A percentile compares a stretch with the other conserved stretches of the same genome.
phyloP scores from a whole-genome alignment of 2,329 filamentous ascomycete species.

The Pseudogymnoascus destructans region DNA sequence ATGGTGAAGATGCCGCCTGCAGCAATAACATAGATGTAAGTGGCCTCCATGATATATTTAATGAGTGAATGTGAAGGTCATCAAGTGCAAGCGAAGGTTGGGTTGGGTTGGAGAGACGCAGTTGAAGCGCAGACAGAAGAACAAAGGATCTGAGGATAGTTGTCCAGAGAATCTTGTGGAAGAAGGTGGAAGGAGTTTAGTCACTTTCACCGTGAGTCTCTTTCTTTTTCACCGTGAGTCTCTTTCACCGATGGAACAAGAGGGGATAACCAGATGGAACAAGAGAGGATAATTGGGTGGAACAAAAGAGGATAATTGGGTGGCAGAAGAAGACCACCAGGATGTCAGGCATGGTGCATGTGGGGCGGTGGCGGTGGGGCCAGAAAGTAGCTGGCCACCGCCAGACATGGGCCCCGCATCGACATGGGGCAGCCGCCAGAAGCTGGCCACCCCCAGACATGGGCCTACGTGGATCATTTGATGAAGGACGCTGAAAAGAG shows the following conservation, averaged over 20 bases:
- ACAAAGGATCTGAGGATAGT: not conserved
- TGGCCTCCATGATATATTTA: conserved; percentile 16
- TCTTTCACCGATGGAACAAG: not conserved
- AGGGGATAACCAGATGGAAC: too few species aligned
- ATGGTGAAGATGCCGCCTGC: conserved; percentile 18
- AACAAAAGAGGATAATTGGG: not conserved
- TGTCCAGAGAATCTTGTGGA: not conserved
- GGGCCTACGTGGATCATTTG: too few species aligned
- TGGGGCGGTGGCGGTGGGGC: too few species aligned
- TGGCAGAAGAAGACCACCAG: not conserved
- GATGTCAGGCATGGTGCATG: not conserved
- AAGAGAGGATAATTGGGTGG: too few species aligned
- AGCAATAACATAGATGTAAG: conserved; percentile 19
- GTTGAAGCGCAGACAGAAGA: not conserved
- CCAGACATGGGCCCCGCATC: too few species aligned
- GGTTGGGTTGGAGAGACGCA: not conserved
- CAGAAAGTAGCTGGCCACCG: too few species aligned
- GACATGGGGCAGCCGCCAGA: too few species aligned
- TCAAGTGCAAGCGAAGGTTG: too few species aligned
- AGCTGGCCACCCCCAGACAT: too few species aligned
- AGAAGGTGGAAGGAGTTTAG: not conserved
- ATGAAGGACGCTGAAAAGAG: too few species aligned
- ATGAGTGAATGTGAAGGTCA: not conserved
- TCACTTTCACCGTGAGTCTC: not conserved
- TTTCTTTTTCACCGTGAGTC: too few species aligned